A percentile compares a stretch with the other conserved stretches of the same genome.
Evolutionary conservation across 768 basidiomycete species (phyloP).

Genomic region (Tremella yokohamensis): DNA sequence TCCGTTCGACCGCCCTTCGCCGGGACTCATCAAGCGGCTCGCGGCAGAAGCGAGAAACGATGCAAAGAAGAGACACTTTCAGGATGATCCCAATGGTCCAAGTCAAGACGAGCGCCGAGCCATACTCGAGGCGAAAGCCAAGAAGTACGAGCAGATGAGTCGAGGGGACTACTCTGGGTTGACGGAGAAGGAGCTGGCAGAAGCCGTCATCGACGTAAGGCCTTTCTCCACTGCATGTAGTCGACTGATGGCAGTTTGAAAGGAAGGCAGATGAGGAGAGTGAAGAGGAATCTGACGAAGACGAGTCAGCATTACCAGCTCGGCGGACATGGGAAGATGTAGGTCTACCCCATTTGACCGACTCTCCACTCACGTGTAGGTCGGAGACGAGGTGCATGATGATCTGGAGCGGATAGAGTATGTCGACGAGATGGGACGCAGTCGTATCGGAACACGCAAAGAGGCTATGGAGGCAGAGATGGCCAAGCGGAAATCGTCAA

Average conservation of each 20-base stretch:
- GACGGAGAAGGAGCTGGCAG: constrained; percentile 43
- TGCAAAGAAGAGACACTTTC: constrained; percentile 33
- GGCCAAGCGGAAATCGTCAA: constrained; percentile 6
- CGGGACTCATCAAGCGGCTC: constrained; percentile 44
- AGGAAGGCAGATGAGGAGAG: constrained; percentile 39
- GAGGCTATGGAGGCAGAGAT: constrained; percentile 41
- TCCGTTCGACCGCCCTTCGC: constrained; percentile 46
- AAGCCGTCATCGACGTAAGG: constrained; percentile 47
- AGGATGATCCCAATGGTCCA: constrained; percentile 28
- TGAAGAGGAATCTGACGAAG: constrained; percentile 37
- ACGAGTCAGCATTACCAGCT: constrained; percentile 32
- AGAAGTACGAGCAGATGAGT: constrained; percentile 42
- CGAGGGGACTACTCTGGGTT: constrained; percentile 42
- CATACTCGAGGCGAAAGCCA: constrained; percentile 45
- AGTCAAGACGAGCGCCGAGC: constrained; percentile 40
- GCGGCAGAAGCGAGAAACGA: constrained; percentile 46
- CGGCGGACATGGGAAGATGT: neutral
- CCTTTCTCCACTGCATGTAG: neutral
- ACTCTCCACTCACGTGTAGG: neutral
- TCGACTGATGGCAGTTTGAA: constrained; percentile 36
- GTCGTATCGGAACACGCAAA: constrained; percentile 37
- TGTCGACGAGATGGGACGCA: constrained; percentile 49
- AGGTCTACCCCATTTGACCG: neutral
- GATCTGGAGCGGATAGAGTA: constrained; percentile 41
- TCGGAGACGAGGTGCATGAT: constrained; percentile 20